Percentiles rank a stretch among this genome's conserved stretches.
These are phyloP conservation scores for Penicillium canescens DNA, from an alignment of 495 filamentous ascomycete species.

Conservation along the genomic window DNA sequence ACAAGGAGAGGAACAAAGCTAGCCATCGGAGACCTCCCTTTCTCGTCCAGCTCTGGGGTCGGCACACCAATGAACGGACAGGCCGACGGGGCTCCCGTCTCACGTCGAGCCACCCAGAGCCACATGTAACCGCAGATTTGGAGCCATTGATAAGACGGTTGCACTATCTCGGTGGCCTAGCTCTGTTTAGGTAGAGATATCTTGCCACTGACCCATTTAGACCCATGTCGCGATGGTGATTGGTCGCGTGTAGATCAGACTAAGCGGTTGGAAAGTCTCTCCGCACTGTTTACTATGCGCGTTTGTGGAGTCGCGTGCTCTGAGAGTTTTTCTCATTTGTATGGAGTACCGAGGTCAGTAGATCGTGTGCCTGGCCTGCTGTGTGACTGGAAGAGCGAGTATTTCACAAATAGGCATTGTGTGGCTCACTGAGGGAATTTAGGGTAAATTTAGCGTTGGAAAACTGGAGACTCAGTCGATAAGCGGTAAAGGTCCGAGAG, in stretches of 20 bases:
- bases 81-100: constrained; percentile 20
- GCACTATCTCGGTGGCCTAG: constrained; percentile 12
- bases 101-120: not conserved
- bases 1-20: not conserved
- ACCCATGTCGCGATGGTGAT: not conserved
- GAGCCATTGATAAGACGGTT: constrained; percentile 12
- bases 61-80: constrained; percentile 4
- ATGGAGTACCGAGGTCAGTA: not conserved
- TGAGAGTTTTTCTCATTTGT: not conserved
- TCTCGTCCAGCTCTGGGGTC: constrained; percentile 1
- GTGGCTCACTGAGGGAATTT: not conserved
- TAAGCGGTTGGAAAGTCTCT: not conserved
- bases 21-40: not conserved
- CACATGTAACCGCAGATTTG: constrained; percentile 17
- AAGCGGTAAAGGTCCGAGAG: constrained; percentile 1
- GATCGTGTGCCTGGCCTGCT: not conserved
- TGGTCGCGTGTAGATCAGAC: constrained; percentile 6
- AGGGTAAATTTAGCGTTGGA: not conserved
- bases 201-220: constrained; percentile 12
- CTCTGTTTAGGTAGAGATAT: constrained; percentile 3
- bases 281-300: constrained; percentile 3
- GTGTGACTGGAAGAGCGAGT: not conserved
- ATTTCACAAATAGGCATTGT: not conserved
- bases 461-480: not conserved
- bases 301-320: constrained; percentile 4